Evolutionary conservation across 495 filamentous ascomycete genomes (phyloP).

Genomic region (Hypoxylon fragiforme): DNA sequence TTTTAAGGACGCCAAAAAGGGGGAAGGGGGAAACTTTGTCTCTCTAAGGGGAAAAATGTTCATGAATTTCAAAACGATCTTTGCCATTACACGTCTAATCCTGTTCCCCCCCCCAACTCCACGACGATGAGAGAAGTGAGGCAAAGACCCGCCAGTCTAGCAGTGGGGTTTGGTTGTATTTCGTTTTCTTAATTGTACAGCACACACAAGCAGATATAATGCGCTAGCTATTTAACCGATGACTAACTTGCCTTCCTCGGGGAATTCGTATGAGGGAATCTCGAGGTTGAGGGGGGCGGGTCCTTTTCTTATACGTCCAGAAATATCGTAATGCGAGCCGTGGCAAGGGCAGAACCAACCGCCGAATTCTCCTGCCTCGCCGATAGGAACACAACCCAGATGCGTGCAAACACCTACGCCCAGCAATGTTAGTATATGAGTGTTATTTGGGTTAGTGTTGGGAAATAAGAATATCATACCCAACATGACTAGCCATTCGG

Average conservation of each 20-base stretch:
- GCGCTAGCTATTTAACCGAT: constrained; percentile 65
- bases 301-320: constrained; percentile 91
- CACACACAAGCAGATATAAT: no score
- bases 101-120: background rate
- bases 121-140: background rate
- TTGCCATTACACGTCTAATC: background rate
- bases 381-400: constrained; percentile 97
- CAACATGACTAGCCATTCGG: constrained; percentile 99
- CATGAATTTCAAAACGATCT: background rate
- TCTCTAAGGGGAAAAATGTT: background rate
- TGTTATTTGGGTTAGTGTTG: background rate
- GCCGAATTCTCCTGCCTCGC: constrained; percentile 95
- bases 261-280: constrained; percentile 87
- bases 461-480: constrained; percentile 57
- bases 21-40: no score
- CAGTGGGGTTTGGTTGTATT: constrained; percentile 4
- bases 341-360: constrained; percentile 99
- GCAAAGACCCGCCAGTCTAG: constrained; percentile 23
- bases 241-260: constrained; percentile 74
- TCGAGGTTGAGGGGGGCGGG: constrained; percentile 97
- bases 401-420: constrained; percentile 91
- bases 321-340: constrained; percentile 99
- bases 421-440: constrained; percentile 13
- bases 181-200: constrained; percentile 32
- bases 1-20: background rate